These are phyloP conservation scores for Phytophthora vignae DNA, from an alignment of 352 stramenopile species.

Conservation along the genomic window DNA sequence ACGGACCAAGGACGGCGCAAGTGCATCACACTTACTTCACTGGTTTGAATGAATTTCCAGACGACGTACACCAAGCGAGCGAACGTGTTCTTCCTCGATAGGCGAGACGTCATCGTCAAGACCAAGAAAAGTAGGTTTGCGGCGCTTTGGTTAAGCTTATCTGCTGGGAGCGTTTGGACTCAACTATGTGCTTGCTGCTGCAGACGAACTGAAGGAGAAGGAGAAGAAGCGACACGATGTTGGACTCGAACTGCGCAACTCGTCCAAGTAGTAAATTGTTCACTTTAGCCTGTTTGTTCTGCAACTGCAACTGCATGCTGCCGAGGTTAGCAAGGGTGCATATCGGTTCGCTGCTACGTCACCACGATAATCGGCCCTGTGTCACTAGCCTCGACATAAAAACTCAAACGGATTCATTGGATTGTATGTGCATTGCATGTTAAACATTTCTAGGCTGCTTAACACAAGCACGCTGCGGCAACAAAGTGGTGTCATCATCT, in stretches of 20 bases:
- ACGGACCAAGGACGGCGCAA: background rate
- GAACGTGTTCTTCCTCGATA: constrained; percentile 82
- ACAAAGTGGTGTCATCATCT: constrained; percentile 22
- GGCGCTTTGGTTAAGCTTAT: background rate
- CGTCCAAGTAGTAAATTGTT: background rate
- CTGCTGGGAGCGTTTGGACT: background rate
- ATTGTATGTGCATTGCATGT: background rate
- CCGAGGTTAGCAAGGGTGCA: too few species aligned
- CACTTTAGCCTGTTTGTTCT: background rate
- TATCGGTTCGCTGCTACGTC: background rate
- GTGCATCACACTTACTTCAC: background rate
- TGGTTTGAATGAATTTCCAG: constrained; percentile 29
- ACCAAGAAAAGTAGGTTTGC: constrained; percentile 61
- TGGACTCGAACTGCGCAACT: constrained; percentile 56
- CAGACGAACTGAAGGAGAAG: constrained; percentile 75
- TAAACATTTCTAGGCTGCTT: constrained; percentile 18
- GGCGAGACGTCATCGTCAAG: constrained; percentile 71
- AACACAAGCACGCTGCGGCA: background rate
- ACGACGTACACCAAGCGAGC: constrained; percentile 72
- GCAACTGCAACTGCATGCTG: too few species aligned
- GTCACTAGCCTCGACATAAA: constrained; percentile 7
- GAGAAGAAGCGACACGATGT: constrained; percentile 65
- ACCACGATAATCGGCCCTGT: constrained; percentile 1
- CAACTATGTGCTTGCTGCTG: background rate
- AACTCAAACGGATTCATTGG: constrained; percentile 12